Base-by-base conservation (phyloP, 2,329 filamentous ascomycete genomes). In the Xylariales sp. region DNA sequence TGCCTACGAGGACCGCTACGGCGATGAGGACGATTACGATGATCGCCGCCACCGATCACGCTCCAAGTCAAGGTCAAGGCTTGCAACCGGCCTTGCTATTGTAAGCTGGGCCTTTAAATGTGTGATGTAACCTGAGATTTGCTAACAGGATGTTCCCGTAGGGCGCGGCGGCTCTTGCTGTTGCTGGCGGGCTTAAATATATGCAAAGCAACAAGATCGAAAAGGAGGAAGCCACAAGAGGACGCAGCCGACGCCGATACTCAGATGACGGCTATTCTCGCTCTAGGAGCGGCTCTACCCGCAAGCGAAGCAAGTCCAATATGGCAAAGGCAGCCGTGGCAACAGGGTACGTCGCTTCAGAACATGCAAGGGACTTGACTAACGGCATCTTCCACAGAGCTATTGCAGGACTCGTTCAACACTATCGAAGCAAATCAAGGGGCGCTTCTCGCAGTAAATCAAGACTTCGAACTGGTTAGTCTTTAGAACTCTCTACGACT, bases 171-270 rank as follows among this genome's bases (percentile, higher is more conserved):
- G 78, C 78, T 13, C 65, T 83, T 17, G 79, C 78, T 6, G 75
- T 80, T 15, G 78, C 78, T 4, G 79, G 78, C n/a, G 78, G 78
- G 5, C 71, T 77, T 44, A 81, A 82, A 53, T 81, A 81, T 51
- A 74, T 76, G 53, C 72, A 81, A 45, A 70, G 72, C 48, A 75
- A 69, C 57, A 80, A 77, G 51, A 57, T 73, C 30, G 75, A 81
- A 30, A 77, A 73, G 51, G 78, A 81, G 45, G 78, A 82, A 49
- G 56, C 67, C 12, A 62, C 52, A 18, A 73, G 79, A 34, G 79
- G 79, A 8, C 73, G 78, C 30, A 72, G 71, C 49, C 68, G 72
- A 21, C 68, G 62, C 29, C 66, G 74, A 27, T 47, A 66, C 41
- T 70, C 66, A 2, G 52, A 55, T 29, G 65, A 62, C 32, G 61